phyloP scores from a whole-genome alignment of 805 yeast genomes.

The Pichia eremophila region DNA sequence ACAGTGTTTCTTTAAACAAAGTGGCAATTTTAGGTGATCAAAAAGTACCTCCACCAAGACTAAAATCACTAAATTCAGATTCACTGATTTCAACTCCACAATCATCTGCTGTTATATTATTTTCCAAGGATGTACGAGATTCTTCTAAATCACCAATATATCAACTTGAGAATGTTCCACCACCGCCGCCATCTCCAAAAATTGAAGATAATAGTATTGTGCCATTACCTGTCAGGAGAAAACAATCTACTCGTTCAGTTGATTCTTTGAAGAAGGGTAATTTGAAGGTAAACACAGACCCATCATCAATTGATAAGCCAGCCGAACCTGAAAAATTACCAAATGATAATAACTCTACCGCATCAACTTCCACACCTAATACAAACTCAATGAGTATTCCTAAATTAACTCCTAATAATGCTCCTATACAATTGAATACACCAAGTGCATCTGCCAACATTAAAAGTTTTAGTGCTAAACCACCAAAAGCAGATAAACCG shows the following conservation, averaged over 20 bases:
- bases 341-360: not conserved
- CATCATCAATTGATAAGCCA: not conserved
- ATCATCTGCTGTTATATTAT: slow-evolving; percentile 38
- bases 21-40: slow-evolving; percentile 24
- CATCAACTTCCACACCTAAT: not conserved
- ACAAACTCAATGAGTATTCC: not conserved
- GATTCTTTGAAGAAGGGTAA: not conserved
- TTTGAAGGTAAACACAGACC: slow-evolving; percentile 2
- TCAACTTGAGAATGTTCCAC: not conserved
- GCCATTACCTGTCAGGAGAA: not conserved
- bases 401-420: not conserved
- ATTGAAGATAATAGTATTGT: not conserved
- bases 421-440: not conserved
- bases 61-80: slow-evolving; percentile 8
- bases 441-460: not conserved
- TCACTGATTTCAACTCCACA: slow-evolving; percentile 9
- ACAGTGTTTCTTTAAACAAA: slow-evolving; percentile 5
- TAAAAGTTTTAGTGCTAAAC: not conserved
- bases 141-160: slow-evolving; percentile 14
- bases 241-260: not conserved
- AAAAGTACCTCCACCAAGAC: slow-evolving; percentile 23
- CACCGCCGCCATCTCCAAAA: slow-evolving; percentile 6
- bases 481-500: not conserved
- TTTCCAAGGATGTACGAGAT: slow-evolving; percentile 32
- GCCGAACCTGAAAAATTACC: not conserved